Evolutionary conservation across 2,329 filamentous ascomycete genomes (phyloP), one percentile per base, ranked within the genome.

Genomic region (Colletotrichum tanaceti): DNA sequence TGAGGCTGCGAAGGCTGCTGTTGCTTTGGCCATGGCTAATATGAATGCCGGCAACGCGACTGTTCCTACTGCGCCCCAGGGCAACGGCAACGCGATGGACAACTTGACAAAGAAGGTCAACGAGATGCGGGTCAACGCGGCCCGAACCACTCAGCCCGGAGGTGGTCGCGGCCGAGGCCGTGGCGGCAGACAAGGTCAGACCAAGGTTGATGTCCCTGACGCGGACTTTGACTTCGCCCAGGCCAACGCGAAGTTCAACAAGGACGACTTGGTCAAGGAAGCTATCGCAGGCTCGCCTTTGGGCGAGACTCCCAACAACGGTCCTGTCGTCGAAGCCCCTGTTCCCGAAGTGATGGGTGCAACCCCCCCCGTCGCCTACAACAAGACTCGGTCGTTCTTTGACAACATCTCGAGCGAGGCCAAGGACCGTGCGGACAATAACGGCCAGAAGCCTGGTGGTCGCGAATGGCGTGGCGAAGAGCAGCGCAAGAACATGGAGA

Each of bases 401-500:
- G 96, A 99, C 81, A 98, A 99, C 79, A 98, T 99, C 72, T 97
- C 93, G 0, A 97, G 93, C 73, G 96, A 99, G 78, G 87, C 93
- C 71, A 97, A 92, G 79, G 96, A 99, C 72, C 89, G 96, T 50
- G 90, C 93, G 59, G 93, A 95, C 70, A 90, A 90, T 46, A 85
- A 84, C 49, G 86, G 86, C 5, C 86, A 89, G 71, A 89, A 89
- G 77, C 85, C 89, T n/a, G 91, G 91, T 65, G 94, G 93, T 39
- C 89, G 92, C 55, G 93, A 97, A 78, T 97, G 96, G 89, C 90
- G 96, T 62, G 91, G 90, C 46, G 94, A 98, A 79, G 96, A 98
- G 78, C 93, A 97, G 78, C 93, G 91, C 79, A 94, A 93, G 82
- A 98, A 98, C 78, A 92, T 99, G 76, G 96, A 99, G 82, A 99